phyloP scores from a whole-genome alignment of 805 yeast species.

The Cephaloascus fragrans region DNA sequence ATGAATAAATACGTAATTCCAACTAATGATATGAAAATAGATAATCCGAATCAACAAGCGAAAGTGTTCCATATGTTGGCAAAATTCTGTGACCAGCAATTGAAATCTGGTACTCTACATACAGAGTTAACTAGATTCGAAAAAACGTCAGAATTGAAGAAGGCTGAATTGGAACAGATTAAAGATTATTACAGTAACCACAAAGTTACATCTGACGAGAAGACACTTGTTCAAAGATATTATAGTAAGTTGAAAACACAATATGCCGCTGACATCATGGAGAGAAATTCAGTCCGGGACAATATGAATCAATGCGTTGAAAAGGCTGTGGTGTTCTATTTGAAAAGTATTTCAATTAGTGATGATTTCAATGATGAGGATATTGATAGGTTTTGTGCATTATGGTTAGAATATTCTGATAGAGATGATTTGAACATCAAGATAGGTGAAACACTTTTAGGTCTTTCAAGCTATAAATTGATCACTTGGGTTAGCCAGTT shows the following conservation, averaged over 20 bases:
- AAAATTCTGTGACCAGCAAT: conserved; percentile 61
- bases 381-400: conserved; percentile 67
- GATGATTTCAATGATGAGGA: conserved; percentile 41
- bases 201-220: conserved; percentile 32
- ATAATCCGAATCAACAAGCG: conserved; percentile 20
- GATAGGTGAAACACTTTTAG: conserved; percentile 24
- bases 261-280: conserved; percentile 37
- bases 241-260: conserved; percentile 39
- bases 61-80: conserved; percentile 54
- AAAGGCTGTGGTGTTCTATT: conserved; percentile 49
- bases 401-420: conserved; percentile 65
- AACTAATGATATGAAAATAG: conserved; percentile 15
- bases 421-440: conserved; percentile 31
- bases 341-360: conserved; percentile 39
- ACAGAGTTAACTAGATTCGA: conserved; percentile 33
- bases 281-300: conserved; percentile 25
- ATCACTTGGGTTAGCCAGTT: conserved; percentile 80
- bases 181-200: conserved; percentile 30
- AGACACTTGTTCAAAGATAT: conserved; percentile 42
- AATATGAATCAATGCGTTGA: conserved; percentile 33
- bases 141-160: conserved; percentile 28
- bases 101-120: conserved; percentile 30
- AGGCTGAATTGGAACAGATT: conserved; percentile 39
- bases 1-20: conserved; percentile 47
- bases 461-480: conserved; percentile 50